Base-by-base conservation (phyloP, 768 basidiomycete species). In the Boletus rubescentipes region DNA sequence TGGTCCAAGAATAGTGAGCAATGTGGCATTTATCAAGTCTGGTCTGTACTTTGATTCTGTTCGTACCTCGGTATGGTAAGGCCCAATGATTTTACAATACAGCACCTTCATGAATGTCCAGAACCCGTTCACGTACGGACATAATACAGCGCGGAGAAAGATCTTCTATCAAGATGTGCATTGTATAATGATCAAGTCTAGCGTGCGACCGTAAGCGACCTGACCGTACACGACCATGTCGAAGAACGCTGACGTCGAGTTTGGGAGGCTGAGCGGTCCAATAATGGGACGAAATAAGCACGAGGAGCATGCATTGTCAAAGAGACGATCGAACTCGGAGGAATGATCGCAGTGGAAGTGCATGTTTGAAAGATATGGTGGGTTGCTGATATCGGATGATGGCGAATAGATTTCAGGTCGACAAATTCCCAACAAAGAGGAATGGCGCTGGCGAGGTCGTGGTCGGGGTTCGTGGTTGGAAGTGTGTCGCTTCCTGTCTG, bases 111-210 rank as follows among this genome's bases (percentile, higher is more conserved):
- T 47, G 18, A 34, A 50, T 34, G 69, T 61, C 84, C 84, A 85
- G 49, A 77, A 64, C 31, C 64, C 56, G 7, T 83, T 77, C 2
- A 93, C 93, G 58, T 85, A 85, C 31, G 67, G n/a, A n/a, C 67
- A 61, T 84, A 91, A 70, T 94, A 95, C 9, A 81, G 64, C 23
- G 72, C 78, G 7, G 94, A 93, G 67, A 94, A 94, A 1, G 81
- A 76, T 10, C 93, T 93, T 21, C 94, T 93, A 40, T 91, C 91
- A 37, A 96, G 76, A 76, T 96, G 94, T 7, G 92, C 94, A 71
- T 84, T n/a, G n/a, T n/a, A n/a, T n/a, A 92, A 63, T 97, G 68
- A 20, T 70, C 68, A 58, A 70, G 41, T n/a, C 68, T 70, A 46
- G 9, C 9, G 7, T n/a, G n/a, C 2, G 11, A 29, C 3, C 38